Evolutionary conservation across 345 rosid species (phyloP).

Genomic region (Heritiera littoralis): DNA sequence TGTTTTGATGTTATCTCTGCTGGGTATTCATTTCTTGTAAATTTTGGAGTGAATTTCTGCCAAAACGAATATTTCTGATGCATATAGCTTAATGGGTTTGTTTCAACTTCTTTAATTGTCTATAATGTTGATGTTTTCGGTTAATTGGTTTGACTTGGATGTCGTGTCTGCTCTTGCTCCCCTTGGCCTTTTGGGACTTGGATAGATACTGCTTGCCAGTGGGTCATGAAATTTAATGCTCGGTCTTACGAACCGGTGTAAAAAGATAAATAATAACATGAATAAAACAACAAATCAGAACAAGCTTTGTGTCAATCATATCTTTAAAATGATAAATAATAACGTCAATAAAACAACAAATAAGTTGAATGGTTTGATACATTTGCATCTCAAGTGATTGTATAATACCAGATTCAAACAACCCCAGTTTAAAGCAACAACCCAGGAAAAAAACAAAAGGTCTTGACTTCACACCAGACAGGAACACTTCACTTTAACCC

Average conservation of each 20-base stretch:
- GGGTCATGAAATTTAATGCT: background rate
- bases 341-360: conserved; percentile 8
- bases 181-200: background rate
- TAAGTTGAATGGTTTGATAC: conserved; percentile 13
- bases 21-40: conserved; percentile 6
- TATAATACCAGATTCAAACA: conserved; percentile 5
- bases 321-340: too few species aligned
- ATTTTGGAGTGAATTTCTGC: conserved; percentile 3
- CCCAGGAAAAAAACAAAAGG: conserved; percentile 13
- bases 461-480: conserved; percentile 23
- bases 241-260: background rate
- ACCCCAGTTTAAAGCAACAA: conserved; percentile 24
- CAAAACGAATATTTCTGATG: background rate
- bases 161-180: too few species aligned
- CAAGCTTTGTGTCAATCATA: background rate
- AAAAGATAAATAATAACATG: too few species aligned
- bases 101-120: background rate
- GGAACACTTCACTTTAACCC: conserved; percentile 13
- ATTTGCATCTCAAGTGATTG: conserved; percentile 19
- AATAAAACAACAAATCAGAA: background rate
- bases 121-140: background rate
- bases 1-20: background rate
- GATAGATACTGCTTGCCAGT: background rate
- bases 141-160: background rate
- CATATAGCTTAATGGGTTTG: background rate